Evolutionary conservation across 2,329 filamentous ascomycete genomes (phyloP).

Genomic region (Pyrenochaeta sp.): DNA sequence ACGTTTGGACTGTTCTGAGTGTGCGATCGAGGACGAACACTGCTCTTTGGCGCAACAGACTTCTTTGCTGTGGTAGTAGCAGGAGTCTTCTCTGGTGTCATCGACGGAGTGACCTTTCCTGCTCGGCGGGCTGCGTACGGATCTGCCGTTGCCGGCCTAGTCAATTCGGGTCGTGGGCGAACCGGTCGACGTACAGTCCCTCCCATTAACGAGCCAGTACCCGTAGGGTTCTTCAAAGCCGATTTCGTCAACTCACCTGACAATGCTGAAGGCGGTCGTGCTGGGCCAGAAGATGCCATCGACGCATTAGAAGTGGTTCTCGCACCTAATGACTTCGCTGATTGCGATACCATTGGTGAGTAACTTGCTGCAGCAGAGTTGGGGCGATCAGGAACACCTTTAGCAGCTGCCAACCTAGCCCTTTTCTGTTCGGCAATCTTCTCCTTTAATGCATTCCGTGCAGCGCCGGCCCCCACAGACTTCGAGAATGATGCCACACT

Average conservation of each 20-base stretch:
- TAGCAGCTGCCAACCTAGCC: conserved; percentile 59
- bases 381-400: conserved; percentile 61
- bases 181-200: conserved; percentile 65
- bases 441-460: conserved; percentile 73
- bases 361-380: conserved; percentile 65
- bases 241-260: conserved; percentile 45
- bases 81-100: conserved; percentile 57
- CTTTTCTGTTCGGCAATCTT: conserved; percentile 81
- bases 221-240: conserved; percentile 40
- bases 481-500: conserved; percentile 54
- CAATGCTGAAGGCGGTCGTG: conserved; percentile 49
- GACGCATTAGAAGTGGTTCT: conserved; percentile 41
- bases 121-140: conserved; percentile 56
- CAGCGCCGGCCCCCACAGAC: conserved; percentile 58
- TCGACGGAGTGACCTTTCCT: conserved; percentile 57
- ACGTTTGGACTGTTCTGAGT: conserved; percentile 46
- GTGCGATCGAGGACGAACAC: conserved; percentile 40
- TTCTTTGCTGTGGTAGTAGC: conserved; percentile 49
- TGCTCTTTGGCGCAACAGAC: conserved; percentile 41
- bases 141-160: conserved; percentile 63
- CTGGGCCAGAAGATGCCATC: conserved; percentile 36
- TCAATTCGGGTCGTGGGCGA: conserved; percentile 55
- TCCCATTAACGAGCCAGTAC: conserved; percentile 61
- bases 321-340: conserved; percentile 42
- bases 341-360: conserved; percentile 54